These are phyloP conservation scores for Adansonia rubrostipa DNA, from an alignment of 441 rosid species.

Conservation along the genomic window DNA sequence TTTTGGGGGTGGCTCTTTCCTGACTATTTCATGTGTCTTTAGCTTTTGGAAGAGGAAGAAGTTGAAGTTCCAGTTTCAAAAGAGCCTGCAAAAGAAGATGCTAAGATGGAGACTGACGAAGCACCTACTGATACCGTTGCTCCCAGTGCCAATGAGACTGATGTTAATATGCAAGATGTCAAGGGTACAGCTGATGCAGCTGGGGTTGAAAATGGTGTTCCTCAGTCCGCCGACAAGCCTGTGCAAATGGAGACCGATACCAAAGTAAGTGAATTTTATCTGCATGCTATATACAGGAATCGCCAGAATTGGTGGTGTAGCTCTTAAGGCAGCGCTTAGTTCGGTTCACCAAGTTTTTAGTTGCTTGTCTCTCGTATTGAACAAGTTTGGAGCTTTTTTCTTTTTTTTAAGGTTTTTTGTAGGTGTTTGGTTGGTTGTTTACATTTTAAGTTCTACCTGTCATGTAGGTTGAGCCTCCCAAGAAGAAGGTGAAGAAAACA, in stretches of 20 bases:
- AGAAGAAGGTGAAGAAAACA: conserved; percentile 89
- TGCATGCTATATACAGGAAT: background rate
- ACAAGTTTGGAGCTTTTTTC: background rate
- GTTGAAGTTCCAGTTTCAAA: conserved; percentile 73
- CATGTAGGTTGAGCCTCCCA: conserved; percentile 72
- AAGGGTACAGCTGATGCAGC: conserved; percentile 56
- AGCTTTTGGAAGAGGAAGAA: conserved; percentile 96
- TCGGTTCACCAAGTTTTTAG: background rate
- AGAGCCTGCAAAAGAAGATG: conserved; percentile 56
- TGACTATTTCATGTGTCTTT: conserved; percentile 17
- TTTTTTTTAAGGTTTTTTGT: background rate
- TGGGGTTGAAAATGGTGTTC: conserved; percentile 70
- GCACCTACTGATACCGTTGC: conserved; percentile 41
- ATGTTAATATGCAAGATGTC: conserved; percentile 79
- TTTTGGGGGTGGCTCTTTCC: background rate
- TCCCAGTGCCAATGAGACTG: conserved; percentile 58
- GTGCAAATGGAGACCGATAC: conserved; percentile 84
- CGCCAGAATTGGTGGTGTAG: background rate
- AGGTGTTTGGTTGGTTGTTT: background rate
- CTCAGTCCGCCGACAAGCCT: conserved; percentile 71
- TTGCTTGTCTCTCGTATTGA: background rate
- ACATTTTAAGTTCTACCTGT: background rate
- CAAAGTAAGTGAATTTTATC: conserved; percentile 48
- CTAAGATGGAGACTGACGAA: conserved; percentile 86
- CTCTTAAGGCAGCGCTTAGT: background rate